Evolutionary conservation across 1,284 basidiomycete species (phyloP).

Genomic region (Trametes sp.): DNA sequence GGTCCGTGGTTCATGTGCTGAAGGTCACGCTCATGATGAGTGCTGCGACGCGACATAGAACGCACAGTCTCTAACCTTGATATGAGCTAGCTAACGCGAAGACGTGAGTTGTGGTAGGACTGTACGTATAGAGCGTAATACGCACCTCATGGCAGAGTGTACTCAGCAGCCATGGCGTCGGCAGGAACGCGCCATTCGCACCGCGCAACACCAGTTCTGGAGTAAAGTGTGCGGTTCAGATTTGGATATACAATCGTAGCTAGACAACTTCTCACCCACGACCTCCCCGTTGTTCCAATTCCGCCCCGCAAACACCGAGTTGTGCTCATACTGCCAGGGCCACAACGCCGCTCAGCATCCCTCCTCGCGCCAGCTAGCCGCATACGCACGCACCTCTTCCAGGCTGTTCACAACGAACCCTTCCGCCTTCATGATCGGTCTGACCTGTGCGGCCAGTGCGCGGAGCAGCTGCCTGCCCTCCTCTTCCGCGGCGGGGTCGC

Average conservation of each 20-base stretch:
- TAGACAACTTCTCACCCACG: slow-evolving; percentile 56
- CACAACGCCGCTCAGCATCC: not conserved
- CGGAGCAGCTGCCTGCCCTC: slow-evolving; percentile 72
- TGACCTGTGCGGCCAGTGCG: slow-evolving; percentile 81
- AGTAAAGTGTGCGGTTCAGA: not conserved
- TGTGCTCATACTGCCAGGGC: slow-evolving; percentile 80
- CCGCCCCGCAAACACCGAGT: slow-evolving; percentile 77
- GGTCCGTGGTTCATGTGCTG: slow-evolving; percentile 83
- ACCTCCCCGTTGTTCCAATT: slow-evolving; percentile 86
- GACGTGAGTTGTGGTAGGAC: not conserved
- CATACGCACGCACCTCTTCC: slow-evolving; percentile 66
- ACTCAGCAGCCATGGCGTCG: slow-evolving; percentile 74
- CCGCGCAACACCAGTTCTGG: slow-evolving; percentile 78
- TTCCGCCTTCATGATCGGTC: slow-evolving; percentile 80
- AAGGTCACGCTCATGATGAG: not conserved
- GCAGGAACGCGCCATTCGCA: slow-evolving; percentile 62
- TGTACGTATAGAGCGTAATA: slow-evolving; percentile 6
- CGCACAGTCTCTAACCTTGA: slow-evolving; percentile 57
- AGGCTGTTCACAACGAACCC: slow-evolving; percentile 79
- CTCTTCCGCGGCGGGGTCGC: slow-evolving; percentile 53
- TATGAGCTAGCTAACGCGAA: slow-evolving; percentile 70
- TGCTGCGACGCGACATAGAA: not conserved
- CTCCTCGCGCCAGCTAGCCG: not conserved
- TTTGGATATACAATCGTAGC: not conserved
- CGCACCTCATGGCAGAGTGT: slow-evolving; percentile 84